Evolutionary conservation across 495 filamentous ascomycete genomes (phyloP).

Genomic region (Penicillium turbatum): DNA sequence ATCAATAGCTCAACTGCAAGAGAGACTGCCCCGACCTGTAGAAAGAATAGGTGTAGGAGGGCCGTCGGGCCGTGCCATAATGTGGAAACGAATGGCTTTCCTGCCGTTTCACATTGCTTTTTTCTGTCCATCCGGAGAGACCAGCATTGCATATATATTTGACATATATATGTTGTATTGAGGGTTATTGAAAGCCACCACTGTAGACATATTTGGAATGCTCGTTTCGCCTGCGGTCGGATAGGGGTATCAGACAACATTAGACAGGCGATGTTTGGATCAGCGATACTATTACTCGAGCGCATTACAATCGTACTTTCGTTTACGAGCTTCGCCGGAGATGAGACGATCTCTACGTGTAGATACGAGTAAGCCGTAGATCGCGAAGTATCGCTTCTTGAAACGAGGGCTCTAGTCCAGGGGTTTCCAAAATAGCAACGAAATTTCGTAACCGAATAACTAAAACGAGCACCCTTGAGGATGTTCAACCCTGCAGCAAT

Average conservation of each 20-base stretch:
- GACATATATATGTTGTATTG: not conserved
- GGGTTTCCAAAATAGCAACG: not conserved
- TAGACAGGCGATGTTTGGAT: constrained; percentile 1
- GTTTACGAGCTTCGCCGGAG: not conserved
- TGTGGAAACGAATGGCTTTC: constrained; percentile 15
- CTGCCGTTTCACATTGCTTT: constrained; percentile 23
- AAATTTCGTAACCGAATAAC: not conserved
- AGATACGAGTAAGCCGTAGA: not conserved
- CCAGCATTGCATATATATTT: constrained; percentile 4
- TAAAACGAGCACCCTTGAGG: not conserved
- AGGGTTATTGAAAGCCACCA: constrained; percentile 10
- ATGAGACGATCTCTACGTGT: not conserved
- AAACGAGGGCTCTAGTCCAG: not conserved
- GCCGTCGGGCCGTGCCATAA: constrained; percentile 21
- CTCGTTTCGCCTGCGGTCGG: not conserved
- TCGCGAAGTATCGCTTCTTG: not conserved
- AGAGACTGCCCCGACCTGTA: constrained; percentile 10
- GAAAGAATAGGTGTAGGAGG: constrained; percentile 10
- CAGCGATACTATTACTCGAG: constrained; percentile 4
- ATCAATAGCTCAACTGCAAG: constrained; percentile 8
- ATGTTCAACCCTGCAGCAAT: not conserved
- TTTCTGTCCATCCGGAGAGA: not conserved
- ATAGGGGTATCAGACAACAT: not conserved
- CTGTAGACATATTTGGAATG: not conserved
- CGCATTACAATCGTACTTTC: not conserved